Percentiles rank a stretch among this genome's conserved stretches.
These are phyloP conservation scores for Prunella vulgaris DNA, from an alignment of 257 asterid genomes.

Conservation along the genomic window DNA sequence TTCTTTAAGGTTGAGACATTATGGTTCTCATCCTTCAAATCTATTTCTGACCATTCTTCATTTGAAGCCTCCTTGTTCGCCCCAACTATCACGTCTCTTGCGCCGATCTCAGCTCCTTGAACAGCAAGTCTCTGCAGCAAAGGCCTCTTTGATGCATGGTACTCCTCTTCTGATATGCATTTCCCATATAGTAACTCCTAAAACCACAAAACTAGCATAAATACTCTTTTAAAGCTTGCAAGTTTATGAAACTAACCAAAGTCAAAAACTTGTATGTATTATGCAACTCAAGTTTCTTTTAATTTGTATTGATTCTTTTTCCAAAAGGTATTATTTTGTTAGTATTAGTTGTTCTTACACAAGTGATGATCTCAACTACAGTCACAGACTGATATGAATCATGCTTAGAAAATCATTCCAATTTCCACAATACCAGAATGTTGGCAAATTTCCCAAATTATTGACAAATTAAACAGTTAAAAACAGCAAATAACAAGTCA, in stretches of 20 bases:
- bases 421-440: background rate
- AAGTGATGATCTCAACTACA: background rate
- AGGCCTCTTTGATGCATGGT: constrained; percentile 90
- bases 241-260: background rate
- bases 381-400: too few species aligned
- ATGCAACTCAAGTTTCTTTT: too few species aligned
- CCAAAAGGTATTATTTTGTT: too few species aligned
- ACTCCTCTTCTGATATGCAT: constrained; percentile 88
- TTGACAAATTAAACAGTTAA: background rate
- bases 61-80: constrained; percentile 29
- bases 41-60: constrained; percentile 83
- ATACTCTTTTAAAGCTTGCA: background rate
- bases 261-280: too few species aligned
- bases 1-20: constrained; percentile 28
- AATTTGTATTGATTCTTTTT: too few species aligned
- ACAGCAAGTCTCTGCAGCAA: constrained; percentile 77
- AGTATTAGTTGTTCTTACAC: too few species aligned
- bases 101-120: constrained; percentile 92
- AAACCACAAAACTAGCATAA: background rate
- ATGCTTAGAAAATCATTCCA: background rate
- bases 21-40: constrained; percentile 58
- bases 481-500: background rate
- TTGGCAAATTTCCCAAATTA: background rate
- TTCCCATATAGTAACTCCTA: constrained; percentile 76
- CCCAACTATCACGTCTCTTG: constrained; percentile 56